A percentile compares a stretch with the other conserved stretches of the same genome.
Evolutionary conservation across 108 stramenopile species (phyloP).

Genomic region (Chaetoceros muelleri): DNA sequence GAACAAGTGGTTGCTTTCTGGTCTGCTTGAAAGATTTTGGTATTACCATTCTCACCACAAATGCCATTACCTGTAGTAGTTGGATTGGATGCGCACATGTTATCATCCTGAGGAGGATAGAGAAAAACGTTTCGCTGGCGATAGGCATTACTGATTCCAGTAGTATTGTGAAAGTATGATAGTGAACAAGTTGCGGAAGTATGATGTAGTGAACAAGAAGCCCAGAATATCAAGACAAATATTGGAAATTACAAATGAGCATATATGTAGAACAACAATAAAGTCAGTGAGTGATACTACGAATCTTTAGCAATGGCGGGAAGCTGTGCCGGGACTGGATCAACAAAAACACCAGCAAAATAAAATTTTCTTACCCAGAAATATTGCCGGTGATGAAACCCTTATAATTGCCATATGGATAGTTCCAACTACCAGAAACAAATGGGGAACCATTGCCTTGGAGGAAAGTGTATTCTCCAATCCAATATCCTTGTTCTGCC

Average conservation of each 20-base stretch:
- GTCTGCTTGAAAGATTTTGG: conserved; percentile 26
- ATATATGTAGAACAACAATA: too few species aligned
- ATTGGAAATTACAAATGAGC: too few species aligned
- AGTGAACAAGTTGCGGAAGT: neutral
- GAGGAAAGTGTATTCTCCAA: conserved; percentile 28
- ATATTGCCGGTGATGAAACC: conserved; percentile 25
- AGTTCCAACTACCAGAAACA: conserved; percentile 11
- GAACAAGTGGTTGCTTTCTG: conserved; percentile 17
- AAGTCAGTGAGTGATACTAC: too few species aligned
- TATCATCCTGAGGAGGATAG: conserved; percentile 18
- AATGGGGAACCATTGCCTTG: conserved; percentile 11
- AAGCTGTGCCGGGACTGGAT: too few species aligned
- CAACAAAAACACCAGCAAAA: too few species aligned
- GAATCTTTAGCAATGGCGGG: too few species aligned
- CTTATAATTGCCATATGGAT: conserved; percentile 12
- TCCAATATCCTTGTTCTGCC: conserved; percentile 24
- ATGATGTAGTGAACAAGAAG: neutral
- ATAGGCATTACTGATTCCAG: conserved; percentile 19
- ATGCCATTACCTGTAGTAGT: conserved; percentile 12
- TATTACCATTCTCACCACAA: conserved; percentile 31
- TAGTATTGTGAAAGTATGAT: conserved; percentile 1
- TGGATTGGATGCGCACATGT: conserved; percentile 2
- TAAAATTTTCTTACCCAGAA: conserved; percentile 1
- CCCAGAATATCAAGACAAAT: too few species aligned
- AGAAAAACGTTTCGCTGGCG: conserved; percentile 38